Evolutionary conservation across 2,329 filamentous ascomycete species (phyloP), one percentile per base, ranked within the genome.

Genomic region (Phyllosticta citriasiana): DNA sequence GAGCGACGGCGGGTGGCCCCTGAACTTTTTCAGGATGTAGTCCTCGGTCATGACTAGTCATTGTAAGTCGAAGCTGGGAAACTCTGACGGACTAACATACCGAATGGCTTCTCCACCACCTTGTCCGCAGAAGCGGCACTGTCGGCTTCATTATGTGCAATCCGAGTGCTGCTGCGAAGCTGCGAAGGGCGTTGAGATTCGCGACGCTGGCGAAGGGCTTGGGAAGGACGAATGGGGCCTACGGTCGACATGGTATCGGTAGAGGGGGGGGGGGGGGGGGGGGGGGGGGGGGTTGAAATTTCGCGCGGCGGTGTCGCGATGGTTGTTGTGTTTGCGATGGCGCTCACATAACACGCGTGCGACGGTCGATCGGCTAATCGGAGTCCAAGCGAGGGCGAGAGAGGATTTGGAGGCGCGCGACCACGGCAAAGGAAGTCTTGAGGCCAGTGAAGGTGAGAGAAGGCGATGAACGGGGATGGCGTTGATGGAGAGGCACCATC

Each of bases 21-120:
- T 80, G 74, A 88, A 91, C 75, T 92, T 96, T 67, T 84, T 86
- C n/a, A 97, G 79, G 55, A 97, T 91, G 68, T 94, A 89, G 14
- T 82, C 76, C 63, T 87, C 84, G 30, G 86, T 88, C 71, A 88
- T 83, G 53, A 93, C 91, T 91, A 61, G 25, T 47, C 14, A 12
- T 22, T 14, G 19, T 53, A 12, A 53, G 52, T 22, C 5, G 14
- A 14, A 3, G n/a, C 2, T 3, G 50, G 40, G 16, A 58, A 19
- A 53, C 2, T 27, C 10, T 47, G 9, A 19, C 8, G 5, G 30
- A 47, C 10, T 10, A 55, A 47, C 66, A n/a, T 67, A 72, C 70
- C 69, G 62, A 69, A 72, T 62, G 69, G 71, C 63, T 66, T 69
- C 35, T 65, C 60, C 33, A 71, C 67, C 25, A 69, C 68, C 65